Evolutionary conservation across 164 flowering plant genomes (phyloP).

Genomic region (Liquidambar formosana): DNA sequence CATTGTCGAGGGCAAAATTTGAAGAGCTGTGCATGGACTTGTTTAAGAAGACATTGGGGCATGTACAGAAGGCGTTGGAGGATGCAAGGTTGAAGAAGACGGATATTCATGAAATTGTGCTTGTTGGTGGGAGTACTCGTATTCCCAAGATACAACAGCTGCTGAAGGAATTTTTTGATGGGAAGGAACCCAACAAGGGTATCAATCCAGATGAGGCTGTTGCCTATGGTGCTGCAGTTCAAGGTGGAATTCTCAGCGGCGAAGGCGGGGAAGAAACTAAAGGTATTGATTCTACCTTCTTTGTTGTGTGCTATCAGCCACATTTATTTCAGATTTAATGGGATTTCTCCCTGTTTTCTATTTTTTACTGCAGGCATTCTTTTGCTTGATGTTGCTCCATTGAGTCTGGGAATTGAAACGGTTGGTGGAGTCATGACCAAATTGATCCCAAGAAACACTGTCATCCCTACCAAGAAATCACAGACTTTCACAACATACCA

Average conservation of each 20-base stretch:
- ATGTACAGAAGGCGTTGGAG: conserved; percentile 46
- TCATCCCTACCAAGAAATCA: conserved; percentile 64
- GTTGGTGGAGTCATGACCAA: conserved; percentile 67
- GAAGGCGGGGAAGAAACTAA: conserved; percentile 44
- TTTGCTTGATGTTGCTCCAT: conserved; percentile 53
- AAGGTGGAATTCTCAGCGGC: conserved; percentile 51
- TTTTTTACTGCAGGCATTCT: conserved; percentile 34
- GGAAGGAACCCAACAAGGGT: conserved; percentile 55
- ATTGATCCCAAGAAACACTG: conserved; percentile 57
- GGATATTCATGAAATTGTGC: conserved; percentile 45
- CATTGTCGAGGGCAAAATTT: conserved; percentile 48
- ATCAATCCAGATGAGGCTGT: conserved; percentile 65
- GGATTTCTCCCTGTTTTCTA: not conserved
- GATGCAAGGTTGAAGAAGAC: conserved; percentile 47
- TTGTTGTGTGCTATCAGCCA: not conserved
- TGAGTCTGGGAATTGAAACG: conserved; percentile 61
- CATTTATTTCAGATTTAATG: too few relatives aligned
- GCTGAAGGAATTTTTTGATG: conserved; percentile 47
- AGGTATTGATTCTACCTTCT: conserved; percentile 32
- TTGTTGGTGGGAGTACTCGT: conserved; percentile 60
- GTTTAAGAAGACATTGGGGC: conserved; percentile 49
- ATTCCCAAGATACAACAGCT: conserved; percentile 57
- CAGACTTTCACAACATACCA: conserved; percentile 59
- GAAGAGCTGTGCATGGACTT: conserved; percentile 53
- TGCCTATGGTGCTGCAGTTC: conserved; percentile 58